Conservation (phyloP, 2,329 filamentous ascomycete genomes). For the Stromatinia cepivora region DNA sequence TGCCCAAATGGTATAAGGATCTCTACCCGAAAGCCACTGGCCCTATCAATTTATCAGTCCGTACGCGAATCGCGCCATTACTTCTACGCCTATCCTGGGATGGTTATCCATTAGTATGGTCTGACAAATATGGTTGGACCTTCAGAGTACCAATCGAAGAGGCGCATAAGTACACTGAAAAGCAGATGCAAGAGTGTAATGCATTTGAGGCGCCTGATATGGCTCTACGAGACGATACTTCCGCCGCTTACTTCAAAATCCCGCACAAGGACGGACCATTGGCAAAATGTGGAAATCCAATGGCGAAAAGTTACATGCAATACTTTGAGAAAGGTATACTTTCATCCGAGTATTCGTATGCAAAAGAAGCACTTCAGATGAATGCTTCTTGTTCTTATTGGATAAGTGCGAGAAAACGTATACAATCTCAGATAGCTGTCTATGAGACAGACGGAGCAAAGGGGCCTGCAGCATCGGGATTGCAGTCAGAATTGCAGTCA, state of each 20-base stretch:
- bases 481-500: constrained; percentile 28
- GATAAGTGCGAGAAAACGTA: constrained; percentile 93
- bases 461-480: constrained; percentile 27
- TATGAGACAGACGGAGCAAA: constrained; percentile 65
- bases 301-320: constrained; percentile 85
- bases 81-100: constrained; percentile 86
- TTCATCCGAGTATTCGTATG: constrained; percentile 84
- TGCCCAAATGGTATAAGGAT: constrained; percentile 95
- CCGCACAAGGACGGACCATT: constrained; percentile 93
- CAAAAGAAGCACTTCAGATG: constrained; percentile 96
- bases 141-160: constrained; percentile 72
- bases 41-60: constrained; percentile 76
- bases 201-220: constrained; percentile 73
- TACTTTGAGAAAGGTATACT: constrained; percentile 91
- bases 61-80: constrained; percentile 83
- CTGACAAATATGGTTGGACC: constrained; percentile 88
- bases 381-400: constrained; percentile 98
- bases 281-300: constrained; percentile 79
- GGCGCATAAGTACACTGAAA: constrained; percentile 63
- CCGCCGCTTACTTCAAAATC: constrained; percentile 80
- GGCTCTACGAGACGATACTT: constrained; percentile 63
- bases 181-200: constrained; percentile 72
- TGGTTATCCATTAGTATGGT: constrained; percentile 87
- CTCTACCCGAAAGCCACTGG: constrained; percentile 70
- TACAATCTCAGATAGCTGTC: constrained; percentile 93